These are phyloP conservation scores for Flaveria linearis DNA, from an alignment of 129 eudicot genomes.

Conservation along the genomic window DNA sequence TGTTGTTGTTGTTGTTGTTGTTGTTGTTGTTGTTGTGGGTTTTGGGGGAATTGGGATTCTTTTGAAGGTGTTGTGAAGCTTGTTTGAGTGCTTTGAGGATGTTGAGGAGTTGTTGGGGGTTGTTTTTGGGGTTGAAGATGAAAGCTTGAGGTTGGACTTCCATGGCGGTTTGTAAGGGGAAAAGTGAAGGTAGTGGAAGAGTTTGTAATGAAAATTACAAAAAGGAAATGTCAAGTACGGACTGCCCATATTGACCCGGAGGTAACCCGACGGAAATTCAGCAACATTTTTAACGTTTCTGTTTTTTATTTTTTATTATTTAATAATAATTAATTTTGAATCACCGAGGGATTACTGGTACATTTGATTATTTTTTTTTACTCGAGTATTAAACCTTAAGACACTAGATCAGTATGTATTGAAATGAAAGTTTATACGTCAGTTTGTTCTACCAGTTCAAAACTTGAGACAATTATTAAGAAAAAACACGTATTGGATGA, in stretches of 20 bases:
- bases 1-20: constrained; percentile 13
- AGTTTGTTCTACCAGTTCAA: too few relatives aligned
- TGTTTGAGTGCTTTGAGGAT: constrained; percentile 60
- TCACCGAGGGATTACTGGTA: too few relatives aligned
- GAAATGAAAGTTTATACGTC: too few relatives aligned
- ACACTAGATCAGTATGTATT: too few relatives aligned
- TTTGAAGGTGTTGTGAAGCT: constrained; percentile 54
- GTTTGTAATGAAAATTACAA: neutral
- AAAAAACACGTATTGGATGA: too few relatives aligned
- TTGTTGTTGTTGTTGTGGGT: constrained; percentile 4
- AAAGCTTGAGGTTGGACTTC: constrained; percentile 23
- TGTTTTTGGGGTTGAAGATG: constrained; percentile 24
- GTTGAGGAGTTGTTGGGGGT: constrained; percentile 42
- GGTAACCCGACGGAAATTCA: neutral
- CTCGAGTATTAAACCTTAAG: too few relatives aligned
- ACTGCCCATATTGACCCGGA: neutral
- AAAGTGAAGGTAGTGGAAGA: constrained; percentile 9
- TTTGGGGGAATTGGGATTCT: constrained; percentile 35
- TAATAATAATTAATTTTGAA: too few relatives aligned
- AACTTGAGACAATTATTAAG: too few relatives aligned
- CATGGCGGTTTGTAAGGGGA: constrained; percentile 40
- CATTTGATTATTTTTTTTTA: too few relatives aligned
- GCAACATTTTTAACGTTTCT: too few relatives aligned
- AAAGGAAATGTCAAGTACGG: neutral
- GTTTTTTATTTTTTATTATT: too few relatives aligned